Evolutionary conservation across 768 basidiomycete genomes (phyloP).

Genomic region (Kwoniella shandongensis): DNA sequence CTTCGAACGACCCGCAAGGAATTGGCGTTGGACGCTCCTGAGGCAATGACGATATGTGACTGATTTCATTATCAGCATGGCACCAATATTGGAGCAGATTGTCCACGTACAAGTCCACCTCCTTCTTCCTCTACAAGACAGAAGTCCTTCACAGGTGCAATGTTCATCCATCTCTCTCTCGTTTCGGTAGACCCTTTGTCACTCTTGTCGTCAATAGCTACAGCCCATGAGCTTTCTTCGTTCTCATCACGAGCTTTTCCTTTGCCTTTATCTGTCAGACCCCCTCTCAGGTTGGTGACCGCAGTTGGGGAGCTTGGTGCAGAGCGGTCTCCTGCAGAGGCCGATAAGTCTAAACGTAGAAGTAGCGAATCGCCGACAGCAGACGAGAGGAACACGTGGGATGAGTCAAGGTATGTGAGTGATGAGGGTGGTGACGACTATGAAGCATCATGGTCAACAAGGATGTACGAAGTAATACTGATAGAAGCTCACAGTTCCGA

Average conservation of each 20-base stretch:
- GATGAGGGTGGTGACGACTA: conserved; percentile 47
- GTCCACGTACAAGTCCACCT: conserved; percentile 43
- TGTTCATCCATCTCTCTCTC: conserved; percentile 47
- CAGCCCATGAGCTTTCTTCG: conserved; percentile 20
- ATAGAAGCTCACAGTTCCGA: conserved; percentile 36
- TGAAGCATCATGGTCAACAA: neutral
- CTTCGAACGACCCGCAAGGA: conserved; percentile 47
- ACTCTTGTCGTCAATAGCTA: conserved; percentile 17
- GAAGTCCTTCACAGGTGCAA: conserved; percentile 52
- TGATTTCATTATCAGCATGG: conserved; percentile 10
- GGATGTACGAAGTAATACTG: neutral
- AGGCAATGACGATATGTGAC: conserved; percentile 49
- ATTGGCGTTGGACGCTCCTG: conserved; percentile 45
- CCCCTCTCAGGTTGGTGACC: neutral
- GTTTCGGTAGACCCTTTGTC: conserved; percentile 16
- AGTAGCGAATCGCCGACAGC: conserved; percentile 45
- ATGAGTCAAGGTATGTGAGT: conserved; percentile 37
- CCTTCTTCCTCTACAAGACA: conserved; percentile 43
- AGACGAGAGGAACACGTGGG: conserved; percentile 45
- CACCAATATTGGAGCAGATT: neutral
- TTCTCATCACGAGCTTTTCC: conserved; percentile 23
- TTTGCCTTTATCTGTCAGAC: conserved; percentile 39
- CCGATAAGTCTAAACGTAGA: conserved; percentile 19
- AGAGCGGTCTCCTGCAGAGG: neutral
- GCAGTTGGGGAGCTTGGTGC: conserved; percentile 10